Percentiles rank a stretch among this genome's conserved stretches.
These are phyloP conservation scores for Monosporascus sp. DNA, from an alignment of 2,329 filamentous ascomycete genomes.

Conservation along the genomic window DNA sequence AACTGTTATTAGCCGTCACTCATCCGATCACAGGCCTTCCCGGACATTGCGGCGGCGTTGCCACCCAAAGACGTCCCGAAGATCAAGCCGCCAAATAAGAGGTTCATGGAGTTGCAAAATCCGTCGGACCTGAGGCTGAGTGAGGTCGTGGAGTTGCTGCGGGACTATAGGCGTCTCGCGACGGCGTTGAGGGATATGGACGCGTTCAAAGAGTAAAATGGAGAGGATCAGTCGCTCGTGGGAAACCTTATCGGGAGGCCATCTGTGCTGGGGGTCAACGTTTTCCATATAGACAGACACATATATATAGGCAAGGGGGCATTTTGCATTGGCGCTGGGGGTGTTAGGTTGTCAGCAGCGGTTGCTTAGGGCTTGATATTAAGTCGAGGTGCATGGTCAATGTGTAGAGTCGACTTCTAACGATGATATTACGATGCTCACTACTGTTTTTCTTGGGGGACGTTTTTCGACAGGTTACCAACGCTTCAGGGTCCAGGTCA, in stretches of 20 bases:
- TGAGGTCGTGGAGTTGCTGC: conserved; percentile 68
- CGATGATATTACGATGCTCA: too few species aligned
- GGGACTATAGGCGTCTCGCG: conserved; percentile 71
- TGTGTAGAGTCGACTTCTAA: too few species aligned
- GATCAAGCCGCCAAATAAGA: conserved; percentile 62
- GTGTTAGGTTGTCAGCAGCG: not conserved
- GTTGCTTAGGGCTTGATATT: not conserved
- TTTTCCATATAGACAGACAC: not conserved
- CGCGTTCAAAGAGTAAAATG: conserved; percentile 45
- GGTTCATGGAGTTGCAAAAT: conserved; percentile 68
- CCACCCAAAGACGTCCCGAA: conserved; percentile 52
- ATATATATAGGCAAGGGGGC: not conserved
- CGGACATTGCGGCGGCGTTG: conserved; percentile 51
- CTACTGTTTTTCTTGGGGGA: too few species aligned
- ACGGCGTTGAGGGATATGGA: conserved; percentile 58
- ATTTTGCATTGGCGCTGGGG: not conserved
- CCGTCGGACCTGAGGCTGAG: conserved; percentile 65
- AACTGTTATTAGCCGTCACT: not conserved
- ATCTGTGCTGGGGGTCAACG: too few species aligned
- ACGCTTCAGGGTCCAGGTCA: too few species aligned
- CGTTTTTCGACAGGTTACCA: too few species aligned
- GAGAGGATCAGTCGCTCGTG: conserved; percentile 8
- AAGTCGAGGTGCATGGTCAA: not conserved
- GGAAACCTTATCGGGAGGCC: not conserved
- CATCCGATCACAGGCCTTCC: conserved; percentile 45